Evolutionary conservation across 192 early-diverging fungal genomes (phyloP), one percentile per base, ranked within the genome.

Genomic region (Backusella parvicylindrica): DNA sequence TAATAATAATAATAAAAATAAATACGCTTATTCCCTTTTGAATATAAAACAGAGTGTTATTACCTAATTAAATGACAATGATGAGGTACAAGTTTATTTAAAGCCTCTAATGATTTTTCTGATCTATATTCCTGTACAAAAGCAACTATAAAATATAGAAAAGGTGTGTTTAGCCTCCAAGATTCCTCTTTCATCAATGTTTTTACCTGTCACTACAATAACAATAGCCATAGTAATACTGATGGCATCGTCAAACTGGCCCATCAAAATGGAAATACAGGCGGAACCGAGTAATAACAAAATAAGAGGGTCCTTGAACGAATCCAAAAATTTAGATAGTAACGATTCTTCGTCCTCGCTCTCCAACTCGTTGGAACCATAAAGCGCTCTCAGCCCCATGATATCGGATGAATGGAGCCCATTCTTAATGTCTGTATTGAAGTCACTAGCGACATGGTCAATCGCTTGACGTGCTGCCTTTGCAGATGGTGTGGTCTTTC

Each of bases 101-200:
- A 79, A 6, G 92, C 95, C 70, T 96, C 91, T 4, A 96, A 79
- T 21, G 92, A 93, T 77, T 96, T 89, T 75, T 94, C 92, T 7
- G 93, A 94, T 49, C 90, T 84, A 77, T 96, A 96, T 75, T 96
- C 95, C 78, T 96, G 95, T 7, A 94, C 87, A 83, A 96, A 96
- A 0, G 93, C 93, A 32, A 96, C 93, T 94, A 77, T 7, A 60
- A 31, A 38, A 41, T 9, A 41, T 71, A 2, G 35, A 15, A 60
- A 7, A 23, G n/a, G 0, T 26, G 0, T 26, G 21, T 36, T n/a
- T 66, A 66, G 28, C 6, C 30, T 33, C n/a, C n/a, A n/a, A 31
- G 9, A 66, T 26, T n/a, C 67, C 41, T 3, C 37, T 12, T 35
- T 2, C 60, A 5, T n/a, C 33, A 26, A 32, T 9, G 3, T 8